Percentiles rank a stretch among this genome's conserved stretches.
phyloP scores from a whole-genome alignment of 2,329 filamentous ascomycete species.

The Tolypocladium tropicale region DNA sequence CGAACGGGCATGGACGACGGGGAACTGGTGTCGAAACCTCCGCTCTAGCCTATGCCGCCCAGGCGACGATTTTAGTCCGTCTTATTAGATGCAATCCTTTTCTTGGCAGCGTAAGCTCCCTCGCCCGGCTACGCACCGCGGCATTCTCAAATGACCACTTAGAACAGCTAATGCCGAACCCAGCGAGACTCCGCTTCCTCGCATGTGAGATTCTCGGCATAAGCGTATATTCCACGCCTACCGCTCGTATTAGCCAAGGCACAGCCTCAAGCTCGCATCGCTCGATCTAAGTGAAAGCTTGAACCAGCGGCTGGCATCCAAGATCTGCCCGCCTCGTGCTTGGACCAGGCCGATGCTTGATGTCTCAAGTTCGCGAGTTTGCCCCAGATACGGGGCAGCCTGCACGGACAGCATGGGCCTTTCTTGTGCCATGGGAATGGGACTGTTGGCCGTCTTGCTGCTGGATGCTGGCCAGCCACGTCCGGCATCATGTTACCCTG shows the following conservation, averaged over 20 bases:
- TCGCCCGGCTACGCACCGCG: background rate
- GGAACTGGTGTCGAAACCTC: background rate
- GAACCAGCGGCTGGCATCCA: background rate
- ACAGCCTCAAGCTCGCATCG: background rate
- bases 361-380: background rate
- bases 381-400: no score
- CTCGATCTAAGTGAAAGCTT: background rate
- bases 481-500: background rate
- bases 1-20: background rate
- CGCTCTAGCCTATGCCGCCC: background rate
- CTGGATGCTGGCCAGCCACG: background rate
- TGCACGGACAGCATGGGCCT: background rate
- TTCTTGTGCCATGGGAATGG: slow-evolving; percentile 2
- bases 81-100: background rate
- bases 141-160: background rate
- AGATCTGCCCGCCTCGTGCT: background rate
- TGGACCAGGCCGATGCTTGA: background rate
- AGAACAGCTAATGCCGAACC: background rate
- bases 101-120: background rate
- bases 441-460: background rate
- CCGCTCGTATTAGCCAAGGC: background rate
- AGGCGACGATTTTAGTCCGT: background rate
- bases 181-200: background rate
- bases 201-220: background rate
- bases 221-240: background rate